Evolutionary conservation across 2,329 filamentous ascomycete species (phyloP), one percentile per base, ranked within the genome.

Genomic region (Gyromitra esculenta): DNA sequence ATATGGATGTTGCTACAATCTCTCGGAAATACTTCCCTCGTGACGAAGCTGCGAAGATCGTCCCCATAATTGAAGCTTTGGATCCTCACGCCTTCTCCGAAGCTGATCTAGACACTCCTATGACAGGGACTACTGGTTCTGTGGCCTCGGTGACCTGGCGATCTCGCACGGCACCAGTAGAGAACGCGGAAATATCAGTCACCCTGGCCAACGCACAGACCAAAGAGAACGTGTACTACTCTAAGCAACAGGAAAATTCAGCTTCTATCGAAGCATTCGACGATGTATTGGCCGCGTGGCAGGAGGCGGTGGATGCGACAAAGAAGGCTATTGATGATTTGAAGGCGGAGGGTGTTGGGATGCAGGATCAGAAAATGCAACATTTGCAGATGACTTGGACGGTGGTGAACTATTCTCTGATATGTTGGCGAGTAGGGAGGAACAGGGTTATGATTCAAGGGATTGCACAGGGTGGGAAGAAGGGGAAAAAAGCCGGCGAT

Each of bases 281-380:
- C 81, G 92, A 92, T 78, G 91, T 98, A 68, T 89, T 99, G 35
- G 93, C 92, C 80, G 90, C 94, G 25, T 96, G 93, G 79, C 96
- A 98, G 84, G 95, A 99, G 82, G 93, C 93, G 1, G 93, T 95
- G 21, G 96, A 99, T 84, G 93, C 94, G 4, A 96, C 94, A 0
- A 96, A 97, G 84, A 90, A 92, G 80, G 94, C 94, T 9, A 97
- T 97, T 76, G 95, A 98, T 79, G 96, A 98, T 83, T 86, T 97
- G 73, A 89, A 89, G 65, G 90, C 88, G 13, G 96, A 99, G 82
- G 92, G 93, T 0, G 89, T 97, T 13, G 88, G 92, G 25, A 92
- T 93, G 82, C 90, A 93, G 73, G 95, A 99, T 82, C 85, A 89
- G 45, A 89, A 93, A 73, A 94, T 99, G 90, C 96, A 99, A 84